Base-by-base conservation (phyloP, 179 eudicot genomes). In the Beta lomatogona region DNA sequence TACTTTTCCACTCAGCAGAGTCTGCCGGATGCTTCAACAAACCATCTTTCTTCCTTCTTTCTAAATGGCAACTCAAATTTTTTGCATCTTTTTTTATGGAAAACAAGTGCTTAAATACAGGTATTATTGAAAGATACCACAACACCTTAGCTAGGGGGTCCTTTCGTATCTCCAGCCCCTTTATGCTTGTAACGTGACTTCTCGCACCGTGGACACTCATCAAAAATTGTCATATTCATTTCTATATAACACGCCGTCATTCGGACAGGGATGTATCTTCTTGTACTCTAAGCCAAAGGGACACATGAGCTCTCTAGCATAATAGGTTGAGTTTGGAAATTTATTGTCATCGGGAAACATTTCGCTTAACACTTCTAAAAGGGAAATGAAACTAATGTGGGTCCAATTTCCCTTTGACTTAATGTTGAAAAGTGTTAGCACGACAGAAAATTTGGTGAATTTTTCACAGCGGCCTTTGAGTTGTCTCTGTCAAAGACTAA, bases 341-440 rank as follows among this genome's bases (percentile, higher is more conserved):
- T 21, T 9, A 9, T 64, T 64, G 8, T 11, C 68, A 3, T 64
- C 36, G 1, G 68, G 68, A 12, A 64, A 64, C 68, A 64, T 64
- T 4, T 64, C 68, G 22, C 68, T 25, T 25, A 64, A 25, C 1
- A 12, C 36, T 9, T 22, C 41, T 11, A 64, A 25, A 2, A 64
- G 9, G 14, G 68, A 16, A 64, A 41, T 64, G 14, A 64, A 64
- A 64, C 68, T 64, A 25, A 12, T 22, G 41, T 64, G 41, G 8
- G 25, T 64, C 68, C 68, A 64, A 9, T 11, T 11, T 5, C n/a
- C 4, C 21, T 64, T 64, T 13, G 68, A 5, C 41, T 64, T 21
- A 64, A 64, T 64, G 68, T 64, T 64, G 15, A 64, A 64, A 64
- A 64, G 68, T 22, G 36, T 64, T 9, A 64, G 9, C 68, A 64